Evolutionary conservation across 345 rosid species (phyloP), one percentile per base, ranked within the genome.

Genomic region (Lepidium africanum): DNA sequence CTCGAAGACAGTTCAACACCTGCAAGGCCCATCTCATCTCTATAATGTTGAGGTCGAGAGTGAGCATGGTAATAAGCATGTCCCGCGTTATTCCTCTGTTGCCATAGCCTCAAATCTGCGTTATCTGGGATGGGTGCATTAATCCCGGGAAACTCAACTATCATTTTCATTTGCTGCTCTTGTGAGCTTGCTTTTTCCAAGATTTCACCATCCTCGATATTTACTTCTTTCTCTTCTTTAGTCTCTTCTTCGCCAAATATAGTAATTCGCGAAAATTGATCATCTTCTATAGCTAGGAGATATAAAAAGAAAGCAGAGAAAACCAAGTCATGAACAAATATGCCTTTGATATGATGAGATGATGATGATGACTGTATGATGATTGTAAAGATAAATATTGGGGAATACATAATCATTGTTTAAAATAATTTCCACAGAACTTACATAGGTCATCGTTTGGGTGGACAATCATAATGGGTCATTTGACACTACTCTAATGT

Each of bases 71-170:
- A 71, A 67, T 72, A 61, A 45, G 3, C 37, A 65, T 74, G 69
- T 56, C 71, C 75, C 76, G 86, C 78, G 76, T 72, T 74, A 42
- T 30, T 65, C 59, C 69, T 46, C 41, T 68, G 33, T 38, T 74
- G 46, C 78, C 74, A 75, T 55, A 57, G 78, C 60, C 75, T 62
- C 78, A 76, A 79, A 79, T 94, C 88, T 19, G 96, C 92, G 49
- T 81, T 81, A 67, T 79, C 81, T 19, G 92, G 99, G 55, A 94
- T 84, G 9, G 93, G 90, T 41, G 90, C 96, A 61, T 94, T 94
- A 62, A 91, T 69, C 67, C 99, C 99, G 0, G 93, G 97, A 76
- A 94, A 94, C 65, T 76, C 78, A 59, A 85, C 81, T 3, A 81
- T 72, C 90, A 27, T 89, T 75, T 80, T 89, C 83, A 6, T 79